Percentiles rank a stretch among this genome's conserved stretches.
These are phyloP conservation scores for Phytophthora citricola DNA, from an alignment of 352 stramenopile genomes.

Conservation along the genomic window DNA sequence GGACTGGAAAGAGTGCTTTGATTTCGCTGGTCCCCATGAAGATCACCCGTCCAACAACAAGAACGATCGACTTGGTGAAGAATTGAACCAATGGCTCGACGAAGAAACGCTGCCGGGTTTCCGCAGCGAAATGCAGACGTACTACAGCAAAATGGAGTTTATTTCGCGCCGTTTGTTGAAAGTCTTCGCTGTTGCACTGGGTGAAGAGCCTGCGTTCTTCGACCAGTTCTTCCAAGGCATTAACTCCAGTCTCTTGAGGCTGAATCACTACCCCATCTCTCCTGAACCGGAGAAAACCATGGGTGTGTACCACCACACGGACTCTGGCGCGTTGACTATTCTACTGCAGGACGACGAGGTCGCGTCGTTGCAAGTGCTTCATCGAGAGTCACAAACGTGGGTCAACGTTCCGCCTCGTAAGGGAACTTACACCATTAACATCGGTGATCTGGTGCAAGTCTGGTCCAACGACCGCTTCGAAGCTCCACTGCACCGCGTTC, in stretches of 20 bases:
- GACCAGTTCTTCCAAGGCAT: conserved; percentile 60
- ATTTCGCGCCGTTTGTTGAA: conserved; percentile 63
- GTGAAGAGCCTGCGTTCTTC: conserved; percentile 53
- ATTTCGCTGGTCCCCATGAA: conserved; percentile 59
- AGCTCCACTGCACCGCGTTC: conserved; percentile 55
- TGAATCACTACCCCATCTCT: conserved; percentile 92
- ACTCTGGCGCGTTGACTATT: conserved; percentile 57
- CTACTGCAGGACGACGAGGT: conserved; percentile 59
- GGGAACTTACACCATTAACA: conserved; percentile 66
- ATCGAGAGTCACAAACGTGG: conserved; percentile 52
- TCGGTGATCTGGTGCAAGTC: conserved; percentile 64
- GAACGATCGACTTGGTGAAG: conserved; percentile 78
- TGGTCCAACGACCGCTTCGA: conserved; percentile 59
- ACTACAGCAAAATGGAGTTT: conserved; percentile 58
- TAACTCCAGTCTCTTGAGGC: conserved; percentile 91
- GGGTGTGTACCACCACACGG: conserved; percentile 66
- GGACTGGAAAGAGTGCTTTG: conserved; percentile 94
- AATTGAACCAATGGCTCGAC: conserved; percentile 86
- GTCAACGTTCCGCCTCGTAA: conserved; percentile 47
- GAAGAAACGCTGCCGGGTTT: conserved; percentile 62
- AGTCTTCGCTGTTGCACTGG: conserved; percentile 61
- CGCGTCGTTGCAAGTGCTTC: conserved; percentile 54
- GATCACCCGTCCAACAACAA: conserved; percentile 47
- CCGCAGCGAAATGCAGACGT: conserved; percentile 42
- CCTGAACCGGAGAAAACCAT: conserved; percentile 51